phyloP scores from a whole-genome alignment of 1,284 basidiomycete species.

The Anthracocystis walkeri region DNA sequence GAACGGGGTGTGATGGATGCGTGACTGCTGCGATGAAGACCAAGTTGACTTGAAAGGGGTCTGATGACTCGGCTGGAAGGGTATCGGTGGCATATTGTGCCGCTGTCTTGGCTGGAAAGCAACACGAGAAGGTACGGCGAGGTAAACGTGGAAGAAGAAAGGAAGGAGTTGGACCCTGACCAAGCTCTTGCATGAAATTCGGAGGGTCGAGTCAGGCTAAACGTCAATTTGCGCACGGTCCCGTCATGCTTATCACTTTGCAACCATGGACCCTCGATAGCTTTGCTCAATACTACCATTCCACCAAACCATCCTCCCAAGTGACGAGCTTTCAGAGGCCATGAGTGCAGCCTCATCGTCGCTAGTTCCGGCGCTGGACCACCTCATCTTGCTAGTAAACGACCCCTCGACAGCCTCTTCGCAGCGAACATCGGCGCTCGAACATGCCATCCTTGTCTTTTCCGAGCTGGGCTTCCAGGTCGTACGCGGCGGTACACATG shows the following conservation, averaged over 20 bases:
- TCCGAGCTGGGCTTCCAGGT: constrained; percentile 54
- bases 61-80: constrained; percentile 44
- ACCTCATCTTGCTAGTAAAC: constrained; percentile 52
- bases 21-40: constrained; percentile 39
- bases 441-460: constrained; percentile 40
- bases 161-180: constrained; percentile 13
- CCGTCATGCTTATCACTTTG: background rate
- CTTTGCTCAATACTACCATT: too few relatives aligned
- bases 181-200: background rate
- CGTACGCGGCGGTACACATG: constrained; percentile 48
- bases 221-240: constrained; percentile 15
- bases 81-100: constrained; percentile 42
- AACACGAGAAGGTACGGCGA: background rate
- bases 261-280: background rate
- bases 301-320: too few relatives aligned
- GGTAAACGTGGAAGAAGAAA: constrained; percentile 7
- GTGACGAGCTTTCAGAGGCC: background rate
- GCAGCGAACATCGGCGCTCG: constrained; percentile 24
- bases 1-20: constrained; percentile 25
- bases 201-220: constrained; percentile 2
- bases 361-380: constrained; percentile 50
- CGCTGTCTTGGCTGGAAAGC: background rate
- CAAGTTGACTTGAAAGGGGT: constrained; percentile 54
- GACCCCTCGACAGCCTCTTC: constrained; percentile 26
- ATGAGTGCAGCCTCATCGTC: constrained; percentile 17